These are phyloP conservation scores for Buxus sempervirens DNA, from an alignment of 164 flowering plant species.

Conservation along the genomic window DNA sequence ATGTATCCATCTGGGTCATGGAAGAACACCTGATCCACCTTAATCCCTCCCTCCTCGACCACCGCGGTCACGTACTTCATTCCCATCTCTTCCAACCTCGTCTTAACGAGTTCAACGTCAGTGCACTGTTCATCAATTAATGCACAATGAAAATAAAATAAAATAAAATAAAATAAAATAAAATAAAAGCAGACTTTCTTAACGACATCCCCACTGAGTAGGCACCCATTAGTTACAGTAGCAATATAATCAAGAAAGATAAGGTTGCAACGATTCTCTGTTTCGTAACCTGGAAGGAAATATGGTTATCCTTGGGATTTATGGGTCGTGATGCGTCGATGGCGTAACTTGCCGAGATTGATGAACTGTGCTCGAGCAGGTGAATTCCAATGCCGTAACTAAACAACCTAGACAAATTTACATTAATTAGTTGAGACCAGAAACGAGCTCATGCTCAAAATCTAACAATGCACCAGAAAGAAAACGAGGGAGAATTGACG, in stretches of 20 bases:
- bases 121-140: constrained; percentile 35
- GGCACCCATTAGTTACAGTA: too few species aligned
- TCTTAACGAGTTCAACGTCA: constrained; percentile 45
- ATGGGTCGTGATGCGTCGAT: constrained; percentile 33
- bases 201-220: too few species aligned
- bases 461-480: too few species aligned
- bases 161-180: too few species aligned
- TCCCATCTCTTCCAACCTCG: constrained; percentile 55
- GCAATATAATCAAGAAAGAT: not conserved
- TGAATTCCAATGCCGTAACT: constrained; percentile 75
- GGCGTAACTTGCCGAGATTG: constrained; percentile 16
- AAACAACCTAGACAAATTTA: constrained; percentile 44
- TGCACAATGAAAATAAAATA: too few species aligned
- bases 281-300: constrained; percentile 59
- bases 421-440: not conserved
- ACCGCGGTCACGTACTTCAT: constrained; percentile 56
- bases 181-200: too few species aligned
- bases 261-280: too few species aligned
- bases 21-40: constrained; percentile 76
- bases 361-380: constrained; percentile 47
- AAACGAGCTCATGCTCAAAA: not conserved
- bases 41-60: constrained; percentile 59
- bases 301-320: constrained; percentile 75
- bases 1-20: constrained; percentile 89
- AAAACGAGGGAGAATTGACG: not conserved